phyloP scores from a whole-genome alignment of 352 stramenopile genomes.

The Globisporangium abappressorium region DNA sequence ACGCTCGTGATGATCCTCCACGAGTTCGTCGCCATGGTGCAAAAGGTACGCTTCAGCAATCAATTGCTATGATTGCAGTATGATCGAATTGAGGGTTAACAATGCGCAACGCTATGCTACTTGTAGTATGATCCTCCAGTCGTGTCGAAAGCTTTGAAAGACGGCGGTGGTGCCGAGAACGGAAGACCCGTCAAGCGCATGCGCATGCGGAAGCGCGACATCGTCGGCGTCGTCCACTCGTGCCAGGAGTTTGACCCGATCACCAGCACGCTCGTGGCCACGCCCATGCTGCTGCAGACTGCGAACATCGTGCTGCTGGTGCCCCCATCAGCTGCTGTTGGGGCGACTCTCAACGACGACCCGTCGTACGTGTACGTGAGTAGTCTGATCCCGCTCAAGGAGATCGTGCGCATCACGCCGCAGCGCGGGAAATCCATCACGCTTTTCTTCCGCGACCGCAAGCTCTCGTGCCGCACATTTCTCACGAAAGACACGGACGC shows the following conservation, averaged over 20 bases:
- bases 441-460: conserved; percentile 73
- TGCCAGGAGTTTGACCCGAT: conserved; percentile 64
- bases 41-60: conserved; percentile 27
- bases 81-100: background rate
- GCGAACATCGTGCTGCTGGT: conserved; percentile 62
- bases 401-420: conserved; percentile 73
- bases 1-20: conserved; percentile 70
- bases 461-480: conserved; percentile 63
- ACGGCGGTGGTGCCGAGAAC: conserved; percentile 5
- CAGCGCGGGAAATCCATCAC: conserved; percentile 75
- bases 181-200: conserved; percentile 19
- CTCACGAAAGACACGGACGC: conserved; percentile 67
- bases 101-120: background rate
- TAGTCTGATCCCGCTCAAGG: conserved; percentile 59
- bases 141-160: conserved; percentile 14
- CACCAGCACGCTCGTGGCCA: conserved; percentile 51
- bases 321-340: conserved; percentile 11
- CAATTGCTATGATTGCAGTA: background rate
- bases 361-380: conserved; percentile 60
- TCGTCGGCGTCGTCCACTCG: conserved; percentile 63
- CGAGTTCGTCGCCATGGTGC: conserved; percentile 62
- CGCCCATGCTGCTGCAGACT: conserved; percentile 64
- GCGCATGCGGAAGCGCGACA: conserved; percentile 67
- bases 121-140: conserved; percentile 31
- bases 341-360: conserved; percentile 18